phyloP scores from a whole-genome alignment of 2,329 filamentous ascomycete species.

The Penicillium sp. region DNA sequence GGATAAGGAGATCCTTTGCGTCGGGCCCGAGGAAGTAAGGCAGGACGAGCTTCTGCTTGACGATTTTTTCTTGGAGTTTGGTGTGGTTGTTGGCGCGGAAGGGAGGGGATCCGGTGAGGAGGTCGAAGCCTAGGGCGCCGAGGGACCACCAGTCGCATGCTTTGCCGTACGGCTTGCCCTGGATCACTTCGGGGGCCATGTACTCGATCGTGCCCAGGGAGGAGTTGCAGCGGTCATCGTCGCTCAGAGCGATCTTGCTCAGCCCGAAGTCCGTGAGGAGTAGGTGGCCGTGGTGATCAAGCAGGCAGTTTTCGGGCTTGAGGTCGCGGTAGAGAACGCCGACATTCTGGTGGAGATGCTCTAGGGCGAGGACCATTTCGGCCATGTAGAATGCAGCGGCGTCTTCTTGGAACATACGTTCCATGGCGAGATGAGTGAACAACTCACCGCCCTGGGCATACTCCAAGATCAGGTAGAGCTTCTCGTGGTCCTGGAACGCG shows the following conservation, averaged over 20 bases:
- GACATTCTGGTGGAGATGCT: slow-evolving; percentile 88
- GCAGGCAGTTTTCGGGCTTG: slow-evolving; percentile 95
- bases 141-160: slow-evolving; percentile 99
- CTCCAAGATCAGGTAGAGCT: slow-evolving; percentile 95
- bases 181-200: slow-evolving; percentile 96
- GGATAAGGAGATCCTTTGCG: slow-evolving; percentile 90
- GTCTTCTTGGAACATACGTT: slow-evolving; percentile 92
- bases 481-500: slow-evolving; percentile 97
- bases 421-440: slow-evolving; percentile 90
- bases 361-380: slow-evolving; percentile 92
- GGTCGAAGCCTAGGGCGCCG: slow-evolving; percentile 87
- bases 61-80: slow-evolving; percentile 94
- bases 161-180: slow-evolving; percentile 87
- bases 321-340: slow-evolving; percentile 96
- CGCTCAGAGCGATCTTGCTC: slow-evolving; percentile 86
- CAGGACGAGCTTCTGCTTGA: slow-evolving; percentile 86
- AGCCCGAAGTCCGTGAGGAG: slow-evolving; percentile 96
- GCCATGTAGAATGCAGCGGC: slow-evolving; percentile 97
- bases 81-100: slow-evolving; percentile 90
- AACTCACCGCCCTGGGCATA: slow-evolving; percentile 97
- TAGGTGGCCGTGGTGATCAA: slow-evolving; percentile 89
- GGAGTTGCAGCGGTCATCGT: slow-evolving; percentile 76
- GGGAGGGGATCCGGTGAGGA: slow-evolving; percentile 89
- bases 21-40: slow-evolving; percentile 92
- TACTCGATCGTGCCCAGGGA: slow-evolving; percentile 96